Evolutionary conservation across 305 asterid genomes (phyloP).

Genomic region (Fraxinus dipetala): DNA sequence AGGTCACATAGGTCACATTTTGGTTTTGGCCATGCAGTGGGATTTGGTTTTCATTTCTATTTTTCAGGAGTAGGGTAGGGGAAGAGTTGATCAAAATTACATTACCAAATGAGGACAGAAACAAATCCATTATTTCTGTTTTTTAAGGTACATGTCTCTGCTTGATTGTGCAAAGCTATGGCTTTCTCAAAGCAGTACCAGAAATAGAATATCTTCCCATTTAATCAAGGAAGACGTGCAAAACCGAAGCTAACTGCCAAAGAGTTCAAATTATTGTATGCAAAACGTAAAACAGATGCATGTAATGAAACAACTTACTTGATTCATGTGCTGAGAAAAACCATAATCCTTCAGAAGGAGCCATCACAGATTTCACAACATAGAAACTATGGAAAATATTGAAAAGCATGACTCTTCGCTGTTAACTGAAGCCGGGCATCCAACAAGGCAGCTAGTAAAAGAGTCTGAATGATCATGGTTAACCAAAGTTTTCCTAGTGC

Average conservation of each 20-base stretch:
- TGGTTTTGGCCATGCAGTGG: background rate
- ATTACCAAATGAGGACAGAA: background rate
- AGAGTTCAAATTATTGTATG: constrained; percentile 9
- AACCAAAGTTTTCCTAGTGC: constrained; percentile 31
- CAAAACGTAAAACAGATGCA: constrained; percentile 4
- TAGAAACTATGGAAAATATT: constrained; percentile 21
- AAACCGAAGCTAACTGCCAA: background rate
- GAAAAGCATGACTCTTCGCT: constrained; percentile 21
- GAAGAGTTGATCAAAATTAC: background rate
- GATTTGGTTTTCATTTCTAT: background rate
- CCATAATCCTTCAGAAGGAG: constrained; percentile 34
- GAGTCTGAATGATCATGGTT: constrained; percentile 30
- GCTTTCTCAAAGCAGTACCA: background rate
- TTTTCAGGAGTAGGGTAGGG: background rate
- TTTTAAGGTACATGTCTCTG: background rate
- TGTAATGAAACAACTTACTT: constrained; percentile 39
- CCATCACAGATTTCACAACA: constrained; percentile 19
- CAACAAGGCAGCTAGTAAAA: constrained; percentile 30
- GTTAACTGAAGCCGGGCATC: constrained; percentile 19
- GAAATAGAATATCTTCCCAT: background rate
- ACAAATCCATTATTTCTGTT: background rate
- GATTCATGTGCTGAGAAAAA: constrained; percentile 32
- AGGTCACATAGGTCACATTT: background rate
- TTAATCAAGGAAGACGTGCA: constrained; percentile 2
- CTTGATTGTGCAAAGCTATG: background rate